Evolutionary conservation across 2,329 filamentous ascomycete genomes (phyloP).

Genomic region (Berkeleyomyces basicola): DNA sequence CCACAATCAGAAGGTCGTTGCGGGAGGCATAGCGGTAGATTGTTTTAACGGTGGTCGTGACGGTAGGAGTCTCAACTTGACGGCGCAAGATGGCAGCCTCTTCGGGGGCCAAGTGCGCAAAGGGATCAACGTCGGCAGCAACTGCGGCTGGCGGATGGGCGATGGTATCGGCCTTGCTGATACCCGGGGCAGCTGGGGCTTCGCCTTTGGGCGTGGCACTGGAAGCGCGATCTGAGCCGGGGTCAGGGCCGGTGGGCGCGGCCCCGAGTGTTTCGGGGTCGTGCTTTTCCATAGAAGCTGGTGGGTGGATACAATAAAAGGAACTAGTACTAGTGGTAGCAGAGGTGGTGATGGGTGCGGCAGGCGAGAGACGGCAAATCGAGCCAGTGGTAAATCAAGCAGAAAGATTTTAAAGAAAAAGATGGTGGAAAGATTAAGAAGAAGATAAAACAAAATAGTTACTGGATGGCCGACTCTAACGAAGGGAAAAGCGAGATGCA

Average conservation of each 20-base stretch:
- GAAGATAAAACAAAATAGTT: background rate
- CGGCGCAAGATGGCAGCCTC: slow-evolving; percentile 51
- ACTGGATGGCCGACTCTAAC: background rate
- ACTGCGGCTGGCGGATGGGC: background rate
- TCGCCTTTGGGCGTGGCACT: background rate
- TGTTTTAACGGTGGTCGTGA: slow-evolving; percentile 46
- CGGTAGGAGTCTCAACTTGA: slow-evolving; percentile 49
- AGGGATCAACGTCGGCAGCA: slow-evolving; percentile 28
- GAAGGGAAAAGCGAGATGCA: background rate
- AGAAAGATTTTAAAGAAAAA: too few species aligned
- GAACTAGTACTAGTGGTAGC: background rate
- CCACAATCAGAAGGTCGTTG: slow-evolving; percentile 47
- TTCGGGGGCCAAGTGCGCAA: slow-evolving; percentile 43
- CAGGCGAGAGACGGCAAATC: too few species aligned
- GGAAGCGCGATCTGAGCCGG: background rate
- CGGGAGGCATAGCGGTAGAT: slow-evolving; percentile 55
- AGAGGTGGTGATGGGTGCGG: background rate
- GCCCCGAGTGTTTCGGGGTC: slow-evolving; percentile 1
- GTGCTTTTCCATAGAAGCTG: background rate
- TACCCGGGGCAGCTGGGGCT: background rate
- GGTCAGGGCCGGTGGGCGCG: background rate
- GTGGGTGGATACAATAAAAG: background rate
- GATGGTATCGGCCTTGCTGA: background rate
- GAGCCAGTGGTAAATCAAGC: too few species aligned
- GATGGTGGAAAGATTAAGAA: background rate